Base-by-base conservation (phyloP, 2,329 filamentous ascomycete genomes). In the Dactylellina leptospora region DNA sequence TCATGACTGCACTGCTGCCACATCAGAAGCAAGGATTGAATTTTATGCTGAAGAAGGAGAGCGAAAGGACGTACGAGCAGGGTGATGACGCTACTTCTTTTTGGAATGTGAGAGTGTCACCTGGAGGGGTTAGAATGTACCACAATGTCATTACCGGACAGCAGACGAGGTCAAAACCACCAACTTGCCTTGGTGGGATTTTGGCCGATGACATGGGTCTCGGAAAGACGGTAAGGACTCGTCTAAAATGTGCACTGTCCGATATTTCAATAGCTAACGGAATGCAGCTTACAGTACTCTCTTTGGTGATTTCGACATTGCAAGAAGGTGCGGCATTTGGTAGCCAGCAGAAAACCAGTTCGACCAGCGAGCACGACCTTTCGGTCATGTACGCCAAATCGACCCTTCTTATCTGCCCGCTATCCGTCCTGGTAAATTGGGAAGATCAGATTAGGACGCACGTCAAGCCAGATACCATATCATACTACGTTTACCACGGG, bases 371-470 rank as follows among this genome's bases (percentile, higher is more conserved):
- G 27, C 69, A 76, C 27, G 77, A 79, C 30, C 74, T 77, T 10
- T 80, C 77, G 9, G 78, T 90, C n/a, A 80, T 81, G 18, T 96
- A 97, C 77, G 87, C 86, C 4, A 90, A 87, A 77, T 87, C 90
- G 0, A 97, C 95, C 0, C 82, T 99, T 28, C 84, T 99, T 16
- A 87, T 99, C 13, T 96, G 90, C 63, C 95, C 95, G 0, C 84
- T 97, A 1, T 96, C 91, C 77, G 95, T 93, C 0, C 88, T 97
- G 66, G 89, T 90, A 23, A 99, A 97, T 77, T 99, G 95, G 95
- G 90, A 93, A 76, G 88, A 92, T 75, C 95, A 99, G 80, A 91
- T 97, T 73, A 89, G 89, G 76, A 85, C 90, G 68, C 95, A 99
- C 79, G 83, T 96, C 47, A 83, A 85, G 53, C 83, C 85, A 0